Evolutionary conservation across 2,329 filamentous ascomycete species (phyloP).

Genomic region (Tolypocladium capitatum): DNA sequence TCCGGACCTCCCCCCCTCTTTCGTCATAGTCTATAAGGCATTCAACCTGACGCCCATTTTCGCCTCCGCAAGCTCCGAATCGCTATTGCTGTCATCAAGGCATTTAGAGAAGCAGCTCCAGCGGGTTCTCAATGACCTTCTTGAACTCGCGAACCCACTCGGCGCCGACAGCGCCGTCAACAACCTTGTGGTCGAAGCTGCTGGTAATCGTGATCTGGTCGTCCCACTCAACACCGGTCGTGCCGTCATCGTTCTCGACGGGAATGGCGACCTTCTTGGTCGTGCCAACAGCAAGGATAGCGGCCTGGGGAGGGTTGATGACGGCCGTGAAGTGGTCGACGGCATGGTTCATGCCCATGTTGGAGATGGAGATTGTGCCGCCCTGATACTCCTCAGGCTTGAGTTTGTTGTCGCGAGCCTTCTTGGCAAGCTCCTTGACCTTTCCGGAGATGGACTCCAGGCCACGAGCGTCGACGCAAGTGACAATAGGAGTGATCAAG

Average conservation of each 20-base stretch:
- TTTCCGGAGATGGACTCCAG: conserved; percentile 76
- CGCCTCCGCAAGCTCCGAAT: background rate
- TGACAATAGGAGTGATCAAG: conserved; percentile 95
- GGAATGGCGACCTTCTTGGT: conserved; percentile 91
- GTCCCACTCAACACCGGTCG: conserved; percentile 69
- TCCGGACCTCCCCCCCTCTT: background rate
- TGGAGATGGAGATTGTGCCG: conserved; percentile 97
- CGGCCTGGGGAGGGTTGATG: conserved; percentile 96
- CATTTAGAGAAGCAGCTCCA: conserved; percentile 77
- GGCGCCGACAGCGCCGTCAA: conserved; percentile 89
- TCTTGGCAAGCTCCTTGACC: conserved; percentile 95
- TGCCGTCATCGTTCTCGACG: conserved; percentile 71
- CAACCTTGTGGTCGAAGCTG: conserved; percentile 98
- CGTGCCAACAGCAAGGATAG: conserved; percentile 88
- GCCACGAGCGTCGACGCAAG: conserved; percentile 73
- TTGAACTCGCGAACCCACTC: conserved; percentile 97
- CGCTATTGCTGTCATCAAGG: background rate
- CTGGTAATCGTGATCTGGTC: conserved; percentile 92
- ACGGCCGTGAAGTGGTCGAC: conserved; percentile 96
- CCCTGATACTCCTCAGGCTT: conserved; percentile 99
- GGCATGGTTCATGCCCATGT: conserved; percentile 99
- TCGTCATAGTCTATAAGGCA: conserved; percentile 6
- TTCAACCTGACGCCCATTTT: conserved; percentile 4
- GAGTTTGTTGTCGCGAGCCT: conserved; percentile 90
- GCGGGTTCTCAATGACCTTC: conserved; percentile 93